Base-by-base conservation (phyloP, 257 asterid genomes). In the Nicotiana attenuata region DNA sequence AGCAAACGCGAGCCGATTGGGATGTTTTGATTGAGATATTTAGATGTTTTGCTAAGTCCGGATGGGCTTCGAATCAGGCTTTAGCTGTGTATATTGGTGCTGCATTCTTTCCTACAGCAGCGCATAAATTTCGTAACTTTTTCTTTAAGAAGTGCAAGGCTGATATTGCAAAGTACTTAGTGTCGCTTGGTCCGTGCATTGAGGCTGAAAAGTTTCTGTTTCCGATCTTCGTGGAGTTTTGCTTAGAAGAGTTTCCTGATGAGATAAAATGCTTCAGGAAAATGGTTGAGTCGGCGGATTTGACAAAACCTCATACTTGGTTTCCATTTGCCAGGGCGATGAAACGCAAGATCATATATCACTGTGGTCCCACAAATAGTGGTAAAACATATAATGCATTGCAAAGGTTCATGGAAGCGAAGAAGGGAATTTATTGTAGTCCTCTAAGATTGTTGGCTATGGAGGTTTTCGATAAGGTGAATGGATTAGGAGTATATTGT, bases 291-390 rank as follows among this genome's bases (percentile, higher is more conserved):
- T 93, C 96, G 0, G 98, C 97, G 28, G 98, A 96, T 85, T 84
- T 96, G 97, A 93, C 98, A 7, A 90, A 88, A 87, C 98, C 99
- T 9, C 95, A 93, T 80, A 91, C 98, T 71, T 96, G 99, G 99
- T 96, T 93, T 87, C 99, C 99, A 1, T 96, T 94, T 78, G 98
- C 99, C 45, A 86, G 99, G 90, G 99, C 97, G 41, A 96, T 96
- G 99, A 96, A 94, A 84, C 89, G 99, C 75, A 93, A 87, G 87
- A 88, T 96, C 28, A 66, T 94, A 26, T 96, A 96, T 87, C 99
- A 96, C 66, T 92, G 99, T 79, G 99, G 99, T 19, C 99, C 99
- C 7, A 96, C 98, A 53, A 96, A 96, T 88, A 96, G 99, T 85
- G 99, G 99, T 77, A 96, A 96, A 81, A 96, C 99, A 5, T 96